Evolutionary conservation across 2,329 filamentous ascomycete genomes (phyloP), one percentile per base, ranked within the genome.

Genomic region (Colletotrichum sp.): DNA sequence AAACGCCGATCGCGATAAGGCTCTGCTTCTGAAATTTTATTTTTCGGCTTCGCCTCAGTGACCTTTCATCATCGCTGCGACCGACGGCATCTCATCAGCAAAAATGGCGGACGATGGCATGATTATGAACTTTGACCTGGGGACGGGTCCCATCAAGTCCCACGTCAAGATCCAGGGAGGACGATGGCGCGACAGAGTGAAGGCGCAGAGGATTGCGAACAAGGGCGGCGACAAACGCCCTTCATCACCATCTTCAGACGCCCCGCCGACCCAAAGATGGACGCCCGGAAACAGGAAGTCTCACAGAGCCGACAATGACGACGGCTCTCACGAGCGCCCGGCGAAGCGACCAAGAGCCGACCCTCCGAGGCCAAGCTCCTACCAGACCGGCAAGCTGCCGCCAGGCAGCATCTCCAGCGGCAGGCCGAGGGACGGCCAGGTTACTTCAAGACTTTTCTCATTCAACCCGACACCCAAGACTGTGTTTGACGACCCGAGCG

Each of bases 101-200:
- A 52, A 74, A 76, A 98, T 99, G 96, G 95, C 95, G 68, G 96
- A 99, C 88, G 95, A 98, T 92, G 96, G 96, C 79, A 94, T 99
- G 92, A 91, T 98, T 73, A 89, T 99, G 83, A 99, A 99, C 81
- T 98, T 99, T 83, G 93, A 95, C 80, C 88, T 98, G 73, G 90
- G 92, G 32, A 92, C 95, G 76, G 90, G 88, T 21, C 90, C 94
- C 14, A 83, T 95, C 70, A 90, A 93, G 76, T 88, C 90, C 7
- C 87, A 90, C 70, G 87, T 90, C 76, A 92, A 89, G 79, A 95
- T 98, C 84, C 97, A 94, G 83, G 97, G 97, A 79, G 97, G 97
- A n/a, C 92, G 92, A 80, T 99, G 97, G 97, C 94, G 95, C 82
- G 96, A 98, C 83, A 92, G 97, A 77, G 90, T 96, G 76, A 93